Evolutionary conservation across 352 stramenopile species (phyloP), one percentile per base, ranked within the genome.

Genomic region (Phytopythium ostracodes): DNA sequence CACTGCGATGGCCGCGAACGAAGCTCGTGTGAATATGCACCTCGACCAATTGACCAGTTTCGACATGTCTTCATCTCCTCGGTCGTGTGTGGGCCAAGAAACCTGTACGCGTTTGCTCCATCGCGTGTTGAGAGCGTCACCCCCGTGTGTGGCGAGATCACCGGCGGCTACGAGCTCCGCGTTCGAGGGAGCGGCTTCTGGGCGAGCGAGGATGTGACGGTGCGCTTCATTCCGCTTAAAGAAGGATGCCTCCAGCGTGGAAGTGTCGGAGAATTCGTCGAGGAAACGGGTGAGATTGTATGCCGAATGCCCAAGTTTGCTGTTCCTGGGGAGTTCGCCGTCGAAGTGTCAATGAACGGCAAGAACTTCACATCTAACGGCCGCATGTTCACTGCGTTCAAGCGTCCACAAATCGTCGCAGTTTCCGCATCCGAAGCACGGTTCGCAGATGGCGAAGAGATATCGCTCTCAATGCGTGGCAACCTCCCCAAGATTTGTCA

Each of bases 311-410:
- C 88, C 0, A 81, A 73, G 55, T 94, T 96, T 53, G 75, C 67
- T 20, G 61, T 84, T 5, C 54, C 84, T 5, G 78, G 85, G 9
- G 72, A 81, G 20, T 93, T 88, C 63, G 65, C 70, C 2, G 75
- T 90, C 15, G 79, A 94, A 60, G 74, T 96, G 17, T 83, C 87
- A 2, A 89, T 90, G 70, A 88, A 94, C 33, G 85, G 87, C 24
- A 88, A 84, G 55, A 72, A 91, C 57, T 96, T 94, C 55, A 94
- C 79, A 0, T 72, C 67, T 0, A 85, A 89, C 43, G 72, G 80
- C 8, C 63, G 73, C 24, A 44, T 79, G 25, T 90, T 92, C 46
- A 79, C 79, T 2, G 77, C 75, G 5, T 89, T 83, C 56, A 78
- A 78, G 27, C 71, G 72, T 10, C 77, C 79, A 15, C 47, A 66